Evolutionary conservation across 106 monocot genomes (phyloP).

Genomic region (Xerophyta viscosa): DNA sequence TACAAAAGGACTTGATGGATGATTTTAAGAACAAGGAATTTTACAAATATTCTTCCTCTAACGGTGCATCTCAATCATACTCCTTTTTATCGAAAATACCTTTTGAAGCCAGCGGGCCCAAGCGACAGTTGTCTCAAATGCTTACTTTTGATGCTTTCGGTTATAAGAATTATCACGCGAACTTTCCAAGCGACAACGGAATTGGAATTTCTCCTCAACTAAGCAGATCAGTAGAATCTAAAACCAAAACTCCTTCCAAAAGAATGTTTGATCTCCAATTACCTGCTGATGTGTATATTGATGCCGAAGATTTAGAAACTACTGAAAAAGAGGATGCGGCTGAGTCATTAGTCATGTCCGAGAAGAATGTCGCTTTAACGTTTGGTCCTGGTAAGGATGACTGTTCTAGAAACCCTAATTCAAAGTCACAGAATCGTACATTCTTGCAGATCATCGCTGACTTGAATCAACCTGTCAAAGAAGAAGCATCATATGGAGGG

Average conservation of each 20-base stretch:
- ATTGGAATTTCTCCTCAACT: constrained; percentile 14
- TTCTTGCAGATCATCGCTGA: constrained; percentile 7
- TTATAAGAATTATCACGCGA: constrained; percentile 5
- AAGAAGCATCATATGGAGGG: constrained; percentile 9
- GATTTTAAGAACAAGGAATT: constrained; percentile 20
- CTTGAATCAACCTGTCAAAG: constrained; percentile 36
- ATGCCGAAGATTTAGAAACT: constrained; percentile 26
- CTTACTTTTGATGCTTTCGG: neutral
- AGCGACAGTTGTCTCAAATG: constrained; percentile 8
- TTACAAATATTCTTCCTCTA: constrained; percentile 2
- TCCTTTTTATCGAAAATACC: constrained; percentile 7
- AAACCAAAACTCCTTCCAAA: constrained; percentile 3
- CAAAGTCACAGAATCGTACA: neutral
- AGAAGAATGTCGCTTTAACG: constrained; percentile 21
- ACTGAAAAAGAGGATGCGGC: constrained; percentile 8
- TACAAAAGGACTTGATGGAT: constrained; percentile 32
- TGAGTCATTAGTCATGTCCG: constrained; percentile 11
- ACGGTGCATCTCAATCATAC: constrained; percentile 13
- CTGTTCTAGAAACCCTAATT: constrained; percentile 1
- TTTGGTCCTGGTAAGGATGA: constrained; percentile 9
- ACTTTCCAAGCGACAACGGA: constrained; percentile 23
- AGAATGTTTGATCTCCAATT: constrained; percentile 55
- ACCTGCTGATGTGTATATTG: constrained; percentile 43
- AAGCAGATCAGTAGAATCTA: constrained; percentile 5
- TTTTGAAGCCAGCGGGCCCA: neutral